A percentile compares a stretch with the other conserved stretches of the same genome.
Conservation (phyloP, 371 early-diverging fungal genomes). For the Chytridium lagenaria region DNA sequence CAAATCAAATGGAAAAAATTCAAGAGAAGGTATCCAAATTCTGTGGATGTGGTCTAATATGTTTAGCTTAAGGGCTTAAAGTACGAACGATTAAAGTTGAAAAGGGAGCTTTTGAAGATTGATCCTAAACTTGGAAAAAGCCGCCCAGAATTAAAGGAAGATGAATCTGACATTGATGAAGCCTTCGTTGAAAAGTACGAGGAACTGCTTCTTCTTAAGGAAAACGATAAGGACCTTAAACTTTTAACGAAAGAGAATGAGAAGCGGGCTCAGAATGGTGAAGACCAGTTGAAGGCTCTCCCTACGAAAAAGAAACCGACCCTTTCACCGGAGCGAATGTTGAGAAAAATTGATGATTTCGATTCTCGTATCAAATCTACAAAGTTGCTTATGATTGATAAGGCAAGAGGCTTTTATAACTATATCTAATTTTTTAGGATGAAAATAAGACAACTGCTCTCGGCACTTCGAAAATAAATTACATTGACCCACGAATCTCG, state of each 20-base stretch:
- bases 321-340: slow-evolving; percentile 67
- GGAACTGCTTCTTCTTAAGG: slow-evolving; percentile 66
- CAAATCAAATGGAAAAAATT: slow-evolving; percentile 77
- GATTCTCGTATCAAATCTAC: slow-evolving; percentile 70
- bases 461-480: slow-evolving; percentile 97
- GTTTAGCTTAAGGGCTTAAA: slow-evolving; percentile 75
- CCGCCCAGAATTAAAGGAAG: slow-evolving; percentile 64
- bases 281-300: slow-evolving; percentile 19
- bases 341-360: slow-evolving; percentile 68
- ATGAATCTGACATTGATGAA: slow-evolving; percentile 81
- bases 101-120: slow-evolving; percentile 67
- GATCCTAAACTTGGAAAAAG: slow-evolving; percentile 81
- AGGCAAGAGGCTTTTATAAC: slow-evolving; percentile 50
- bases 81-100: slow-evolving; percentile 78
- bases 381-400: slow-evolving; percentile 75
- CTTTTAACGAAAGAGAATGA: slow-evolving; percentile 60
- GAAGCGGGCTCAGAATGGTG: slow-evolving; percentile 44
- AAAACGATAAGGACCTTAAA: slow-evolving; percentile 71
- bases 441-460: slow-evolving; percentile 97
- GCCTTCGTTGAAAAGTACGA: slow-evolving; percentile 72
- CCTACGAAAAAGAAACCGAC: slow-evolving; percentile 26
- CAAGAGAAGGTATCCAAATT: slow-evolving; percentile 67
- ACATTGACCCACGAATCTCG: slow-evolving; percentile 97
- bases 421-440: slow-evolving; percentile 62
- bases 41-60: slow-evolving; percentile 16